Evolutionary conservation across 495 filamentous ascomycete species (phyloP).

Genomic region (Penicillium paradoxum): DNA sequence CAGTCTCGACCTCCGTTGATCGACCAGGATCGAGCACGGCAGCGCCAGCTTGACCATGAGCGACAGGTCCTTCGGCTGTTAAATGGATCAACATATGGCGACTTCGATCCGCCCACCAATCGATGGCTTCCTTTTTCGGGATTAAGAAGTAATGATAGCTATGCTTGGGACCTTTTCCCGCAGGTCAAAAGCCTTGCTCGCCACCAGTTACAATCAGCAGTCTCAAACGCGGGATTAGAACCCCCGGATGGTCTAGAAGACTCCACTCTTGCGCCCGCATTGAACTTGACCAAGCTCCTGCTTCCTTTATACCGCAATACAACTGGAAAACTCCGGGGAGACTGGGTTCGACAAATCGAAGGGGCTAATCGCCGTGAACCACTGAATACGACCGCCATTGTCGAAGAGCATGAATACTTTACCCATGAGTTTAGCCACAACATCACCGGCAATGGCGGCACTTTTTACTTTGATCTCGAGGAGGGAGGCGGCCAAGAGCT

Average conservation of each 20-base stretch:
- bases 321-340: conserved; percentile 68
- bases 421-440: conserved; percentile 60
- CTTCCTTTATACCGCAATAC: conserved; percentile 71
- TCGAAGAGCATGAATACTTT: conserved; percentile 45
- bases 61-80: conserved; percentile 58
- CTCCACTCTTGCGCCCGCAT: conserved; percentile 34
- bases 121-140: conserved; percentile 75
- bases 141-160: conserved; percentile 65
- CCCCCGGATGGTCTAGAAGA: conserved; percentile 34
- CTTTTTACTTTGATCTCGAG: conserved; percentile 41
- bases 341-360: conserved; percentile 62
- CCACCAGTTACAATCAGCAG: conserved; percentile 42
- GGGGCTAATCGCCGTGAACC: conserved; percentile 28
- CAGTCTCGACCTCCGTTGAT: conserved; percentile 42
- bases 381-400: conserved; percentile 51
- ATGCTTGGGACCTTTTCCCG: conserved; percentile 62
- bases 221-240: conserved; percentile 36
- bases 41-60: conserved; percentile 45
- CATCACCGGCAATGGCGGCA: conserved; percentile 54
- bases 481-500: conserved; percentile 39
- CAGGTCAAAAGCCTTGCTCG: conserved; percentile 52
- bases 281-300: conserved; percentile 39
- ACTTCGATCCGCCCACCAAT: conserved; percentile 56
- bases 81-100: conserved; percentile 68
- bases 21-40: conserved; percentile 43